phyloP scores from a whole-genome alignment of 1,139 yeast genomes.

The Blastobotrys arbuscula region DNA sequence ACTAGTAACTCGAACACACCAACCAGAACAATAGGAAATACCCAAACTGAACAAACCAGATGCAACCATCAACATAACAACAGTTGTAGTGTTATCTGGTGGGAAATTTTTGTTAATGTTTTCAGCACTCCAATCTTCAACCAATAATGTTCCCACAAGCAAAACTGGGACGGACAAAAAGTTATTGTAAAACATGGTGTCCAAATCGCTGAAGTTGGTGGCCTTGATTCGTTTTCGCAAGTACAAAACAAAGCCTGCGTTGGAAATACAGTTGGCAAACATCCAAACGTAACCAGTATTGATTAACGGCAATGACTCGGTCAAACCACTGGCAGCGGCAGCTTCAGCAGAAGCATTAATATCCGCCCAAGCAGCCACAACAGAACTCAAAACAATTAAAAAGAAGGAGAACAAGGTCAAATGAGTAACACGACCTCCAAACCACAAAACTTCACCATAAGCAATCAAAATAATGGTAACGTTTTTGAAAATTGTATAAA shows the following conservation, averaged over 20 bases:
- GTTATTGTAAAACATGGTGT: slow-evolving; percentile 98
- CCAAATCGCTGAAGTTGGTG: slow-evolving; percentile 95
- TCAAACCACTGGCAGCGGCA: slow-evolving; percentile 31
- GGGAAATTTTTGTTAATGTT: slow-evolving; percentile 80
- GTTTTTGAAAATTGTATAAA: slow-evolving; percentile 95
- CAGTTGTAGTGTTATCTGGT: slow-evolving; percentile 55
- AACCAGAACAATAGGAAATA: slow-evolving; percentile 96
- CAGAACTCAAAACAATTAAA: slow-evolving; percentile 88
- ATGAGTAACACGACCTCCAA: slow-evolving; percentile 85
- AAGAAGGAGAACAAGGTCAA: slow-evolving; percentile 86
- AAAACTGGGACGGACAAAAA: slow-evolving; percentile 86
- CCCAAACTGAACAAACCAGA: slow-evolving; percentile 94
- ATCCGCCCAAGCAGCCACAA: slow-evolving; percentile 93
- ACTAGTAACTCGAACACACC: slow-evolving; percentile 99
- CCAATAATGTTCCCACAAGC: slow-evolving; percentile 60
- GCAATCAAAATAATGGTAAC: slow-evolving; percentile 95
- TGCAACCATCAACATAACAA: slow-evolving; percentile 76
- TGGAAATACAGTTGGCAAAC: slow-evolving; percentile 87
- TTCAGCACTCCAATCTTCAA: slow-evolving; percentile 89
- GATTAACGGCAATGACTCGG: slow-evolving; percentile 29
- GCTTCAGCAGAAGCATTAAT: slow-evolving; percentile 35
- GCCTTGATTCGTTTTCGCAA: slow-evolving; percentile 97
- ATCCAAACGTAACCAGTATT: slow-evolving; percentile 90
- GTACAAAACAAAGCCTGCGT: slow-evolving; percentile 87
- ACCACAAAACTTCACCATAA: slow-evolving; percentile 96